Evolutionary conservation across 2,329 filamentous ascomycete species (phyloP).

Genomic region (Sordariomycetes sp.): DNA sequence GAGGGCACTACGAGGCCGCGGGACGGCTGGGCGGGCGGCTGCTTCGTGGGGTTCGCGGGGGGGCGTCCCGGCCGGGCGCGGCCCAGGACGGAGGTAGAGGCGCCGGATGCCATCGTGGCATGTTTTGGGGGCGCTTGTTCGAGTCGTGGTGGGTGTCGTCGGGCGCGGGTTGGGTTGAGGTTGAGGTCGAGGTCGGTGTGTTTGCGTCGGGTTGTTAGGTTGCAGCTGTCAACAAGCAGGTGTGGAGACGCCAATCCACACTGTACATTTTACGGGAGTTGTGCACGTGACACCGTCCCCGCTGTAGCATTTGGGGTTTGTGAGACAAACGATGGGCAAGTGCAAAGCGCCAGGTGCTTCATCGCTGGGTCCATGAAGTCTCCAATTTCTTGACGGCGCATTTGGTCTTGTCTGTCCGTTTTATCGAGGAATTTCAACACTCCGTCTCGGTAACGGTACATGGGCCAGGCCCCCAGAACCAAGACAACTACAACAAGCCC

Average conservation of each 20-base stretch:
- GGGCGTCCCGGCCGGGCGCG: background rate
- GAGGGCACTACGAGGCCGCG: conserved; percentile 1
- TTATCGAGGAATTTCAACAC: too few relatives aligned
- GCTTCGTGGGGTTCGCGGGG: background rate
- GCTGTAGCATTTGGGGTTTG: too few relatives aligned
- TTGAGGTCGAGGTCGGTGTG: background rate
- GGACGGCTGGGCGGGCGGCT: background rate
- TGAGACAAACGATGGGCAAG: too few relatives aligned
- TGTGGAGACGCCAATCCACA: background rate
- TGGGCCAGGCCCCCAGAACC: too few relatives aligned
- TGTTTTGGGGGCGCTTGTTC: background rate
- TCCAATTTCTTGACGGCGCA: too few relatives aligned
- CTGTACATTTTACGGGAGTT: background rate
- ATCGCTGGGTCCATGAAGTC: too few relatives aligned
- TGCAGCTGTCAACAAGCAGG: background rate
- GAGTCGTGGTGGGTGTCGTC: background rate
- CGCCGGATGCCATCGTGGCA: background rate
- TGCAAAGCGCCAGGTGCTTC: too few relatives aligned
- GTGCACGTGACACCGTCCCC: background rate
- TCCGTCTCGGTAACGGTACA: too few relatives aligned
- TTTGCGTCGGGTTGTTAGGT: background rate
- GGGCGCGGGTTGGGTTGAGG: background rate
- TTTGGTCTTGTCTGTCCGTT: too few relatives aligned
- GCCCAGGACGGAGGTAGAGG: background rate
- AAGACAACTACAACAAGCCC: too few relatives aligned